Conservation (phyloP, 768 basidiomycete species). For the Tulasnella sp. region DNA sequence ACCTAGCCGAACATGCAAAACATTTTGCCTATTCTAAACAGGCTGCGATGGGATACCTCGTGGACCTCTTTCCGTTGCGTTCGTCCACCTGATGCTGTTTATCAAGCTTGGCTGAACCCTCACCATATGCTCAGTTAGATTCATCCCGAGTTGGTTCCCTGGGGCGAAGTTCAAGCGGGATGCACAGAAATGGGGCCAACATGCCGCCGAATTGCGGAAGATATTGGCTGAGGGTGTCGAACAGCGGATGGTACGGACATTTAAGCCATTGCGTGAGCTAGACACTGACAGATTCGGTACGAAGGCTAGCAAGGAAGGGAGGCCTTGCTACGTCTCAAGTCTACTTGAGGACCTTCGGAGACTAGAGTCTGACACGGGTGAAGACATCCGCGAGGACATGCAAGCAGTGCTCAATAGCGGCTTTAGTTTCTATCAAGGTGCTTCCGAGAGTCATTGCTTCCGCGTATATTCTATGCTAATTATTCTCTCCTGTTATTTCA, state of each 20-base stretch:
- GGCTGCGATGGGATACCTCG: background rate
- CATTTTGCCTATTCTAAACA: background rate
- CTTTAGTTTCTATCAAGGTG: constrained; percentile 5
- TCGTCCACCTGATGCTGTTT: background rate
- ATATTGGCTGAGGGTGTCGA: background rate
- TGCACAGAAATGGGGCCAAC: background rate
- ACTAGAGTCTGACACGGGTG: background rate
- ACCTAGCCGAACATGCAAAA: background rate
- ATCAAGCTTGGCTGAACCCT: background rate
- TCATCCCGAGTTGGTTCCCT: background rate
- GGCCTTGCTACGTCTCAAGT: background rate
- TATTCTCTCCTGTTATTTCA: background rate
- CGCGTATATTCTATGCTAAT: background rate
- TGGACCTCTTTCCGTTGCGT: background rate
- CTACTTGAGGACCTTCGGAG: background rate
- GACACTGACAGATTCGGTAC: background rate
- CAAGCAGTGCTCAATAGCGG: background rate
- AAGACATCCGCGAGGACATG: background rate
- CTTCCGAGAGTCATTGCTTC: background rate
- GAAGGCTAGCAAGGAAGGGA: background rate
- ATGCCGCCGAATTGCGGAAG: background rate
- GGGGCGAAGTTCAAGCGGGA: background rate
- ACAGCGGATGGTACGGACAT: background rate
- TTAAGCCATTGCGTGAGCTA: background rate
- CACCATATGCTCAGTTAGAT: background rate